Conservation (phyloP, 495 filamentous ascomycete genomes). For the Cercophora sp. region DNA sequence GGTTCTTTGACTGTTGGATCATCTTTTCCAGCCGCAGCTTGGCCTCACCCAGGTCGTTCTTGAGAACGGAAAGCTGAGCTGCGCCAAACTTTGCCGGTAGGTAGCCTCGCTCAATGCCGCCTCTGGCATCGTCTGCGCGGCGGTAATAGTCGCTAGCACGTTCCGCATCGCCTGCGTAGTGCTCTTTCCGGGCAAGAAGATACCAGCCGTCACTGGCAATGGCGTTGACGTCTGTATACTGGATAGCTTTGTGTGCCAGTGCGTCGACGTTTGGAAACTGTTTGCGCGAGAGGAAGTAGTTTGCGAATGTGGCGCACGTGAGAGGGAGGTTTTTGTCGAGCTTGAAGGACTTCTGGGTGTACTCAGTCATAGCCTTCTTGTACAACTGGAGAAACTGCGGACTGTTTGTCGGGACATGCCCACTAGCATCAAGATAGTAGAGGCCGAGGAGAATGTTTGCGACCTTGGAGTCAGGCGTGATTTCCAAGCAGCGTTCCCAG, state of each 20-base stretch:
- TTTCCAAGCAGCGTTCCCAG: constrained; percentile 81
- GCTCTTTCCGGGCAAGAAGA: constrained; percentile 81
- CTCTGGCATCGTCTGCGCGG: constrained; percentile 82
- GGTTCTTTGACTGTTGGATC: constrained; percentile 73
- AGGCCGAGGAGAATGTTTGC: constrained; percentile 86
- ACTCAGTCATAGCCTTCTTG: constrained; percentile 89
- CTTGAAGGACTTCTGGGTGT: constrained; percentile 91
- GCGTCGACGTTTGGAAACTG: constrained; percentile 72
- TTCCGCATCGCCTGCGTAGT: constrained; percentile 63
- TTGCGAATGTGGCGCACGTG: constrained; percentile 82
- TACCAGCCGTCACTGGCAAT: constrained; percentile 98
- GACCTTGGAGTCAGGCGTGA: constrained; percentile 86
- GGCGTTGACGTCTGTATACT: constrained; percentile 89
- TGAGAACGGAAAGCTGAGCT: constrained; percentile 80
- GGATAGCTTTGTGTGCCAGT: constrained; percentile 87
- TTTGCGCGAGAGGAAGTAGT: constrained; percentile 80
- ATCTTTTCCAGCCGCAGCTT: constrained; percentile 94
- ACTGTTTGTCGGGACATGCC: constrained; percentile 67
- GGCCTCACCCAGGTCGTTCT: constrained; percentile 80
- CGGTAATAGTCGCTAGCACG: constrained; percentile 78
- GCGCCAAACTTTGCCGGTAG: constrained; percentile 89
- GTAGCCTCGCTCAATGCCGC: constrained; percentile 81
- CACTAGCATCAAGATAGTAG: constrained; percentile 79
- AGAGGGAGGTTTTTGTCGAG: constrained; percentile 89
- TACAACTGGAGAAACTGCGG: constrained; percentile 76